phyloP scores from a whole-genome alignment of 306 rosid genomes.

The Cercis canadensis region DNA sequence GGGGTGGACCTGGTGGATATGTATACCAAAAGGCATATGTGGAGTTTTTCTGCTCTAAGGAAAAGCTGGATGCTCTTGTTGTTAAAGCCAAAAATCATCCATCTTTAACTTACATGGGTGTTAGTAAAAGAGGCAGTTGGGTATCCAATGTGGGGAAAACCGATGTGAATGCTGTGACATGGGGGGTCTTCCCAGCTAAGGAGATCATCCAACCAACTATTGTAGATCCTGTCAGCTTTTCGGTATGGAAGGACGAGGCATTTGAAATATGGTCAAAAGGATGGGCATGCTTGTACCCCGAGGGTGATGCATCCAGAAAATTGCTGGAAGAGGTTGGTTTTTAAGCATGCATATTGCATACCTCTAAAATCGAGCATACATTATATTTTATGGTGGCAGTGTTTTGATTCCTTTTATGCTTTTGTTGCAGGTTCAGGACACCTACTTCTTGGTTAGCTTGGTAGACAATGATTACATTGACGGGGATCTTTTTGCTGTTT shows the following conservation, averaged over 20 bases:
- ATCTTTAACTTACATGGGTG: slow-evolving; percentile 83
- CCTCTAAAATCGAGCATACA: slow-evolving; percentile 7
- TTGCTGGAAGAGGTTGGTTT: slow-evolving; percentile 84
- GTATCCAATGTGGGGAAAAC: slow-evolving; percentile 69
- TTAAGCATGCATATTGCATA: not conserved
- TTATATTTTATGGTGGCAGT: not conserved
- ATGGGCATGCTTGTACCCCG: slow-evolving; percentile 82
- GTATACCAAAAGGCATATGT: slow-evolving; percentile 96
- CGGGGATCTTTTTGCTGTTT: slow-evolving; percentile 71
- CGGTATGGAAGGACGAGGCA: slow-evolving; percentile 95
- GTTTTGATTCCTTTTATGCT: slow-evolving; percentile 13
- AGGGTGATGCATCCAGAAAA: slow-evolving; percentile 76
- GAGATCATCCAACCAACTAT: slow-evolving; percentile 96
- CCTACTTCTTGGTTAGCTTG: slow-evolving; percentile 93
- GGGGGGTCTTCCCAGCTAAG: slow-evolving; percentile 97
- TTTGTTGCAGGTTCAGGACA: slow-evolving; percentile 69
- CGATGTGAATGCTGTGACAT: slow-evolving; percentile 93
- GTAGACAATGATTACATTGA: slow-evolving; percentile 82
- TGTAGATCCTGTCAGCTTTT: slow-evolving; percentile 89
- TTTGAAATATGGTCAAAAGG: slow-evolving; percentile 93
- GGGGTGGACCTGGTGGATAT: slow-evolving; percentile 96
- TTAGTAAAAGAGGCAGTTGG: slow-evolving; percentile 78
- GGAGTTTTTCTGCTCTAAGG: slow-evolving; percentile 95
- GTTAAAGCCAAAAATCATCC: slow-evolving; percentile 68
- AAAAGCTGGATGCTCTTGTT: slow-evolving; percentile 69